Evolutionary conservation across 225 moss, liverwort and hornwort species (phyloP).

Genomic region (Rhytidiadelphus loreus): DNA sequence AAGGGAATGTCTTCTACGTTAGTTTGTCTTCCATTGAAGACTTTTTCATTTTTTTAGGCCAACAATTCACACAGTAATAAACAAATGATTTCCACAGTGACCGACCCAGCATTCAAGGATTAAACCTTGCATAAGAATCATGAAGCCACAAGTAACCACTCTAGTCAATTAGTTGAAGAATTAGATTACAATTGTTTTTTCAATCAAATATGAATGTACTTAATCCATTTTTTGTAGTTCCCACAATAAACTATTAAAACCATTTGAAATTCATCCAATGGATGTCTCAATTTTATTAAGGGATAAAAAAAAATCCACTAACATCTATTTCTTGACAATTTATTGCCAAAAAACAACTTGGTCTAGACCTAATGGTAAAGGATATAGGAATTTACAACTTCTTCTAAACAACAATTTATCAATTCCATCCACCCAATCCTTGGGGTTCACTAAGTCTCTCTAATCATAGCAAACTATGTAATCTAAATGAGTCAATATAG

Average conservation of each 20-base stretch:
- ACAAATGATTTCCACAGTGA: no score
- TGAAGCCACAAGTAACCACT: fast-evolving
- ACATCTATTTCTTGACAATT: neutral
- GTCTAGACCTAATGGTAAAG: fast-evolving
- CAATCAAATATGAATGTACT: neutral
- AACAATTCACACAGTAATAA: no score
- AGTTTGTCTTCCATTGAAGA: no score
- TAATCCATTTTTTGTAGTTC: neutral
- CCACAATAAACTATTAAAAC: neutral
- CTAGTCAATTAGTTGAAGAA: neutral
- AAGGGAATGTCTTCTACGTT: no score
- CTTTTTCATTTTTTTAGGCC: no score
- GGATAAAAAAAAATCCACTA: neutral
- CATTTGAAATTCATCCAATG: neutral
- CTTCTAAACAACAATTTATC: neutral
- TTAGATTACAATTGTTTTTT: neutral
- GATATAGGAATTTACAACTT: fast-evolving
- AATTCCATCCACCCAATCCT: fast-evolving
- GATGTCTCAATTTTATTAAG: fast-evolving
- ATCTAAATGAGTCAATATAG: neutral
- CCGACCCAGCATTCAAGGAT: no score
- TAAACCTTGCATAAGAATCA: neutral
- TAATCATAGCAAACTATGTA: neutral
- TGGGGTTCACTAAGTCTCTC: fast-evolving
- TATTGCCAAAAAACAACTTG: no score